Base-by-base conservation (phyloP, 768 basidiomycete species). In the Termitomyces heimii region DNA sequence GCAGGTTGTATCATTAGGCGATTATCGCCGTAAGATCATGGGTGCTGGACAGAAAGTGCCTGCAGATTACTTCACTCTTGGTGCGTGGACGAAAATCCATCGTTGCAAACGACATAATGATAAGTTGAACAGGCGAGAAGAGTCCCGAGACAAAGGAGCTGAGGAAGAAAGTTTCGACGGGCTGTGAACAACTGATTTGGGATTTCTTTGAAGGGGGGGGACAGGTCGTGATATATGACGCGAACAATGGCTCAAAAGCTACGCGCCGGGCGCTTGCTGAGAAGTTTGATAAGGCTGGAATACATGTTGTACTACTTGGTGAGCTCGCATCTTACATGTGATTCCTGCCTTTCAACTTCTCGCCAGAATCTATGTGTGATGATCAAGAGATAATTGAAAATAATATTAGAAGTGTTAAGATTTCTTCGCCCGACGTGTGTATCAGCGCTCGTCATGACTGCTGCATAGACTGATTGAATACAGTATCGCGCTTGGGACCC, bases 161-260 rank as follows among this genome's bases (percentile, higher is more conserved):
- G 43, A 77, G 97, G 52, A 79, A 82, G 63, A 82, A 78, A 64
- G 83, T 96, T 60, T 82, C 86, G 43, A 78, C 80, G 0, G 92
- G 88, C n/a, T 91, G 97, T 61, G 94, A 98, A 73, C 80, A 89
- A 68, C 76, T 87, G 48, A 93, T 98, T 42, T 88, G 84, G 83
- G 84, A 93, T 60, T 97, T 89, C 72, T 98, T 96, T 71, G 78
- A 81, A 57, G 73, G 71, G 2, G 89, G 92, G 5, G 97, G 96
- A 0, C 97, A 99, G 70, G 95, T 98, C 26, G 93, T 96, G 37
- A 95, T 99, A 61, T 98, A 98, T 74, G 97, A 99, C 68, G 97
- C 97, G 29, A 99, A 99, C 67, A 98, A 98, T 64, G 94, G 94
- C 1, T 84, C 83, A 7, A 76, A 78, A 22, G 80, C 78, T 47